Base-by-base conservation (phyloP, 495 filamentous ascomycete genomes). In the Penicillium cinerascens region DNA sequence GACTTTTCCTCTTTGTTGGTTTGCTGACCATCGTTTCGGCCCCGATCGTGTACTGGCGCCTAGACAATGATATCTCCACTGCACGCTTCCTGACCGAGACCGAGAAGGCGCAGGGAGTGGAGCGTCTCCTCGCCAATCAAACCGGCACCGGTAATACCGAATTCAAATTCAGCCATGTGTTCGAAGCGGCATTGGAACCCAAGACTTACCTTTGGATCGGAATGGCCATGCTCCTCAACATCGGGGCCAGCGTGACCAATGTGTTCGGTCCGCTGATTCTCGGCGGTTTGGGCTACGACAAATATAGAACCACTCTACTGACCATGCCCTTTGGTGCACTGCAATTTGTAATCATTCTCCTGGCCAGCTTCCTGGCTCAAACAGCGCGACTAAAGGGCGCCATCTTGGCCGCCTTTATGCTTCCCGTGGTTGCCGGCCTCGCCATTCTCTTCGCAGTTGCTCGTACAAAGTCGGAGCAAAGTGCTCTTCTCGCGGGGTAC, bases 211-310 rank as follows among this genome's bases (percentile, higher is more conserved):
- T 78, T 10, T 79, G 70, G 70, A 54, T 78, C 18, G 66, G 52
- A 20, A 81, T 86, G 66, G 66, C 78, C 13, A 65, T 87, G 16
- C 73, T 82, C 25, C 77, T 82, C 41, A 86, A 84, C 60, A 75
- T 85, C 23, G 83, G 83, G 16, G 82, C 82, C 2, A 73, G 73
- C 36, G 81, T 86, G 9, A 80, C 80, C 40, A 80, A 79, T 51
- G 78, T 72, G 9, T 85, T 84, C 46, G 82, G 82, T 0, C 81
- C 83, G 0, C 64, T 86, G 18, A 85, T 87, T 42, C 53, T 86
- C n/a, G 67, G 59, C n/a, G 82, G 82, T 0, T 65, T 86, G 0
- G 79, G 80, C 5, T 84, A 79, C 44, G 76, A 82, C 58, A 77
- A 78, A 27, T 81, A 79, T 67, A 72, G 35, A 4, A 82, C 82